Conservation (phyloP, 2,329 filamentous ascomycete species). For the Fusarium pseudograminearum region DNA sequence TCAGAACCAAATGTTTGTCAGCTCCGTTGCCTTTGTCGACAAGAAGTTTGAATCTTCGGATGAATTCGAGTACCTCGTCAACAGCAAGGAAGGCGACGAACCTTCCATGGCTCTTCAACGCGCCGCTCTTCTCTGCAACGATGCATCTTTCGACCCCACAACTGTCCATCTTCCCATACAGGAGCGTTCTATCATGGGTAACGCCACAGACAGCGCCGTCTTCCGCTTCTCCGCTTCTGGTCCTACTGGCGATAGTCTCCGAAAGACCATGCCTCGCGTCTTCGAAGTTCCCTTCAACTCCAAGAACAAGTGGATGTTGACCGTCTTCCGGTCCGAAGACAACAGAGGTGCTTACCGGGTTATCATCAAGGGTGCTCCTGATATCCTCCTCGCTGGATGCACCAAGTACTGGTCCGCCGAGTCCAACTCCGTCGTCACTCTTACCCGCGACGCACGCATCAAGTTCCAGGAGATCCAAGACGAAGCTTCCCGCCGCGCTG, state of each 20-base stretch:
- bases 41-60: constrained; percentile 43
- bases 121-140: constrained; percentile 54
- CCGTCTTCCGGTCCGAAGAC: constrained; percentile 49
- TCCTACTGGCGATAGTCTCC: constrained; percentile 34
- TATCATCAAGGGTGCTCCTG: constrained; percentile 66
- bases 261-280: constrained; percentile 42
- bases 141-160: constrained; percentile 57
- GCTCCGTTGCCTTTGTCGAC: constrained; percentile 54
- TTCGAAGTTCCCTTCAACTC: constrained; percentile 63
- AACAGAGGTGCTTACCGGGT: constrained; percentile 53
- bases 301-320: constrained; percentile 65
- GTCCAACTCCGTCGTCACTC: constrained; percentile 49
- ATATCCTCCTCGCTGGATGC: constrained; percentile 59
- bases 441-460: constrained; percentile 51
- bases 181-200: constrained; percentile 55
- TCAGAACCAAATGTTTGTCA: constrained; percentile 60
- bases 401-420: constrained; percentile 53
- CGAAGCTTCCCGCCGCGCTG: constrained; percentile 56
- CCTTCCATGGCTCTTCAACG: constrained; percentile 20
- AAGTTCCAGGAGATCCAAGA: constrained; percentile 55
- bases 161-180: constrained; percentile 52
- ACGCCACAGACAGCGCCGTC: constrained; percentile 59
- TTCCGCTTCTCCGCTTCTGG: constrained; percentile 54
- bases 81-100: not conserved
- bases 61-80: constrained; percentile 41